Evolutionary conservation across 768 basidiomycete genomes (phyloP).

Genomic region (Gautieria morchelliformis): DNA sequence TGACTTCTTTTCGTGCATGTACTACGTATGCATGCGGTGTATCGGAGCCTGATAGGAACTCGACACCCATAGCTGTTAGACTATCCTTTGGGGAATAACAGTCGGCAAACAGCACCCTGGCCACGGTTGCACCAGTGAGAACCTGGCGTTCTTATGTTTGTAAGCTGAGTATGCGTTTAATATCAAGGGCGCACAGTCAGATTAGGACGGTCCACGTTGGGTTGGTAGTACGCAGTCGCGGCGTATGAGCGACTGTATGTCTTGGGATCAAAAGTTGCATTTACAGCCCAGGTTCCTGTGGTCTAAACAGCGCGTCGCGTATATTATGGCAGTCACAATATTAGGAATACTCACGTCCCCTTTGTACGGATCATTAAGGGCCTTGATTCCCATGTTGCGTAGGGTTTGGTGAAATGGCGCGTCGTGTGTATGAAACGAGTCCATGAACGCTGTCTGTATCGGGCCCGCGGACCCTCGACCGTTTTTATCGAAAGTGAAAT

Average conservation of each 20-base stretch:
- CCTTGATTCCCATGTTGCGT: constrained; percentile 2
- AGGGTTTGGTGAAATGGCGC: constrained; percentile 10
- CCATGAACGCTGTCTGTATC: constrained; percentile 18
- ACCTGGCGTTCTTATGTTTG: constrained; percentile 3
- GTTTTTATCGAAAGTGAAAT: constrained; percentile 18
- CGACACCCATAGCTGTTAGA: constrained; percentile 37
- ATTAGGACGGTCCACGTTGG: constrained; percentile 20
- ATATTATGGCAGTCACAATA: background rate
- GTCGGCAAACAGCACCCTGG: constrained; percentile 14
- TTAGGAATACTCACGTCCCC: constrained; percentile 9
- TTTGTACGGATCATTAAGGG: constrained; percentile 3
- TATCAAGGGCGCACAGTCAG: constrained; percentile 8
- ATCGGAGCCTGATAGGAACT: constrained; percentile 27
- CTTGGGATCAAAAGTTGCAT: constrained; percentile 16
- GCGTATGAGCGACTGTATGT: constrained; percentile 21
- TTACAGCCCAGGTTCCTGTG: constrained; percentile 15
- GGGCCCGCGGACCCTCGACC: constrained; percentile 21
- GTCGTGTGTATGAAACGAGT: background rate
- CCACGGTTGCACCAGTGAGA: constrained; percentile 19
- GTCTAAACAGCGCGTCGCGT: constrained; percentile 8
- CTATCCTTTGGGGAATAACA: constrained; percentile 3
- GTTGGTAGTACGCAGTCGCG: constrained; percentile 21
- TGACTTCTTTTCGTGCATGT: constrained; percentile 39
- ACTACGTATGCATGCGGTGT: constrained; percentile 19
- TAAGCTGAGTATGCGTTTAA: background rate